Evolutionary conservation across 164 flowering plant genomes (phyloP).

Genomic region (Vitis cinerea): DNA sequence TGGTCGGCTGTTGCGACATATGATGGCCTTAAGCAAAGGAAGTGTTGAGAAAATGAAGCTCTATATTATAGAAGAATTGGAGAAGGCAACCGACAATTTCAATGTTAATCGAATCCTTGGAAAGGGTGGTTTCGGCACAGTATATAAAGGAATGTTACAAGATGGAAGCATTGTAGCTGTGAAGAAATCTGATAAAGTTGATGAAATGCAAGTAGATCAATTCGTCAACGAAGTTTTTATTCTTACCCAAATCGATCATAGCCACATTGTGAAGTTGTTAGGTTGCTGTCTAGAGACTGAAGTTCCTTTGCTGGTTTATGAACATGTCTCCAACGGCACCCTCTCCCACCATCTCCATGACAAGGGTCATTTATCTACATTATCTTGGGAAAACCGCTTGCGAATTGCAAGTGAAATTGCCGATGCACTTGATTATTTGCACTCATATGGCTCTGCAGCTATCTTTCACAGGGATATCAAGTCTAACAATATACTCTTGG

Average conservation of each 20-base stretch:
- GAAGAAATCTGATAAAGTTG: not conserved
- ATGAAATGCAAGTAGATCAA: not conserved
- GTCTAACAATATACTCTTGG: not conserved
- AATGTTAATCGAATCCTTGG: not conserved
- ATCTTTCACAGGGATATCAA: not conserved
- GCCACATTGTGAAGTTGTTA: not conserved
- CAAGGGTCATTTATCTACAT: not conserved
- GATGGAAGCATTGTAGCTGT: constrained; percentile 1
- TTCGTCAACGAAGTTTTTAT: not conserved
- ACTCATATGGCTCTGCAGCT: not conserved
- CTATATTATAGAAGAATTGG: not conserved
- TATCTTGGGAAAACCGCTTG: not conserved
- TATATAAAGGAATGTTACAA: constrained; percentile 1
- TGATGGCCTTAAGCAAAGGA: not conserved
- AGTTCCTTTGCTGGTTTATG: not conserved
- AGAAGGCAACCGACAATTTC: not conserved
- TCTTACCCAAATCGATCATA: no score
- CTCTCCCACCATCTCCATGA: not conserved
- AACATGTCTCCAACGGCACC: no score
- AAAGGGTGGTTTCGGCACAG: not conserved
- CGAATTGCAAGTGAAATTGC: not conserved
- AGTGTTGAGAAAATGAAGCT: not conserved
- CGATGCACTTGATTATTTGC: not conserved
- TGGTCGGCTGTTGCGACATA: not conserved
- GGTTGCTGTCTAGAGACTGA: constrained; percentile 1